Percentiles rank a stretch among this genome's conserved stretches.
These are phyloP conservation scores for Lasiosphaeriaceae sp. DNA, from an alignment of 495 filamentous ascomycete genomes.

Conservation along the genomic window DNA sequence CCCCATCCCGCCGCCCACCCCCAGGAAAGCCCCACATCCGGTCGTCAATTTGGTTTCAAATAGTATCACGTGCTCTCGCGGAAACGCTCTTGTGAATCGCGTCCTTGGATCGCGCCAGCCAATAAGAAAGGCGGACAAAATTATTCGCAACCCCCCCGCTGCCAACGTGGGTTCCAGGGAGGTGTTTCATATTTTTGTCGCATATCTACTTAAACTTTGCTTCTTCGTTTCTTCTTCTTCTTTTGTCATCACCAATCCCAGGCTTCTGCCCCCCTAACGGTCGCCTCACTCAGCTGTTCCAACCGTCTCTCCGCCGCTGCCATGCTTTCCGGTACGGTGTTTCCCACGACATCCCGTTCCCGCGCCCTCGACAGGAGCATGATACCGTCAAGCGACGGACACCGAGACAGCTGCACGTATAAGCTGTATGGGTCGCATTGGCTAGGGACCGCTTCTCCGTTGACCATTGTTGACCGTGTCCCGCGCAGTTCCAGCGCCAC, in stretches of 20 bases:
- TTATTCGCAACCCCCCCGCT: neutral
- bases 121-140: neutral
- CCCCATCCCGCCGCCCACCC: neutral
- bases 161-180: no score
- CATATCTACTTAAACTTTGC: conserved; percentile 3
- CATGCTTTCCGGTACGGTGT: conserved; percentile 3
- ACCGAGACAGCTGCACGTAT: conserved; percentile 1
- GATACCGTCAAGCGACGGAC: neutral
- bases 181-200: neutral
- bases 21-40: neutral
- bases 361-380: neutral
- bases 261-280: neutral
- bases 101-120: no score
- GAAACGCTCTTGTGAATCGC: no score
- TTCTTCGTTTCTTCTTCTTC: neutral
- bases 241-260: neutral
- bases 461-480: neutral
- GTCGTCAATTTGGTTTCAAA: neutral
- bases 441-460: neutral
- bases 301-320: conserved; percentile 2
- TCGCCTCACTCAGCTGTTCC: conserved; percentile 5
- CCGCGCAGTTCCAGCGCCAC: no score
- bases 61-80: neutral
- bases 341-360: neutral
- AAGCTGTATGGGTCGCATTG: conserved; percentile 1